A percentile compares a stretch with the other conserved stretches of the same genome.
These are phyloP conservation scores for Hanseniaspora taiwanica DNA, from an alignment of 805 yeast species.

Conservation along the genomic window DNA sequence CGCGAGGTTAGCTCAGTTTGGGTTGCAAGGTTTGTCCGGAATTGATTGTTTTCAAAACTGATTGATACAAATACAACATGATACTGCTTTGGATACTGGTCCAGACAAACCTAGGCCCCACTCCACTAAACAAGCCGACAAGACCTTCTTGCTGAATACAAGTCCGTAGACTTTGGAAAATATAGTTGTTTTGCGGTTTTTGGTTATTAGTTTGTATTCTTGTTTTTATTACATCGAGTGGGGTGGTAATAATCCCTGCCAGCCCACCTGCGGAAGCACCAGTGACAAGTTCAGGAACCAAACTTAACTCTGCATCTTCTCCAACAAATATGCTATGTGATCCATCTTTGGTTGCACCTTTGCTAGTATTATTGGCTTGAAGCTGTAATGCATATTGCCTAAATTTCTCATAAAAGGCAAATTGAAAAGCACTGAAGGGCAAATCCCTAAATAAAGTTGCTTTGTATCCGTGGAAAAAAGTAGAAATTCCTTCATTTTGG, in stretches of 20 bases:
- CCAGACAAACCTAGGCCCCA: conserved; percentile 95
- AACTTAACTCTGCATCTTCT: conserved; percentile 33
- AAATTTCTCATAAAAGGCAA: conserved; percentile 86
- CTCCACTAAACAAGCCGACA: conserved; percentile 77
- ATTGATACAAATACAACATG: conserved; percentile 81
- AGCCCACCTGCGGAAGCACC: conserved; percentile 86
- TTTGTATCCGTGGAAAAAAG: conserved; percentile 82
- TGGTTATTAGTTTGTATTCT: conserved; percentile 59
- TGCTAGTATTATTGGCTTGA: conserved; percentile 15
- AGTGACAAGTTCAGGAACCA: conserved; percentile 55
- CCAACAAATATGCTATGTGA: conserved; percentile 9
- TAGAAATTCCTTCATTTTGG: conserved; percentile 54
- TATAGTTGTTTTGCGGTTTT: conserved; percentile 25
- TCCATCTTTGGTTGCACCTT: not conserved
- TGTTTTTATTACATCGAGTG: conserved; percentile 84
- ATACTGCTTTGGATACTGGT: conserved; percentile 89
- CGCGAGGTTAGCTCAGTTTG: too few relatives aligned
- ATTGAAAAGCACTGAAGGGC: conserved; percentile 91
- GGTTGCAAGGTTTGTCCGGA: too few relatives aligned
- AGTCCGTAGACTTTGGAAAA: conserved; percentile 35
- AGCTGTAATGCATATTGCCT: conserved; percentile 42
- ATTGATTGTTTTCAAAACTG: conserved; percentile 39
- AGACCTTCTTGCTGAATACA: conserved; percentile 67
- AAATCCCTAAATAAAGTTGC: conserved; percentile 87
- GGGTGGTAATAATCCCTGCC: conserved; percentile 21